A percentile compares a stretch with the other conserved stretches of the same genome.
Evolutionary conservation across 495 filamentous ascomycete genomes (phyloP).

Genomic region (Acidomyces sp.): DNA sequence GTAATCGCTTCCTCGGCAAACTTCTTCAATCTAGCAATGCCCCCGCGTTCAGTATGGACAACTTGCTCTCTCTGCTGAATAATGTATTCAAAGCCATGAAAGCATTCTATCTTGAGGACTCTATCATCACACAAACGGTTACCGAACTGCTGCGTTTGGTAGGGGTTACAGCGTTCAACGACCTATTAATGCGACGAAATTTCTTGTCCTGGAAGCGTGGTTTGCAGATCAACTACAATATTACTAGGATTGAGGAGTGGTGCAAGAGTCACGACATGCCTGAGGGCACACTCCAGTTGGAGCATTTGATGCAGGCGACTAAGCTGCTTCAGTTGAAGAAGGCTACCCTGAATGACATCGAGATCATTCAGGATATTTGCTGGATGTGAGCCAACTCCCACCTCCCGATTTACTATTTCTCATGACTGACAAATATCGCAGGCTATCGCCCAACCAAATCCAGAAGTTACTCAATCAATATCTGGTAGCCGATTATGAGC

Average conservation of each 20-base stretch:
- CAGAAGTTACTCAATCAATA: constrained; percentile 99
- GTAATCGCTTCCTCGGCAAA: constrained; percentile 94
- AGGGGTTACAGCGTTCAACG: constrained; percentile 97
- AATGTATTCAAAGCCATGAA: constrained; percentile 98
- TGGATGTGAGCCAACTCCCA: constrained; percentile 67
- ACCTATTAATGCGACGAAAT: constrained; percentile 91
- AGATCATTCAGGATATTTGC: constrained; percentile 99
- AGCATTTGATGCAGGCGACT: constrained; percentile 99
- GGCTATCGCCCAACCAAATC: constrained; percentile 96
- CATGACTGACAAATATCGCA: constrained; percentile 1
- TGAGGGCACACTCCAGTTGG: constrained; percentile 89
- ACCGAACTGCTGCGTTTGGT: constrained; percentile 89
- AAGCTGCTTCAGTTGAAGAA: constrained; percentile 99
- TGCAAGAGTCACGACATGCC: constrained; percentile 99
- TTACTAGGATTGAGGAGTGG: constrained; percentile 98
- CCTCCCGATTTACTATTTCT: not conserved
- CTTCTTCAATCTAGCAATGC: constrained; percentile 73
- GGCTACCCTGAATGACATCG: constrained; percentile 96
- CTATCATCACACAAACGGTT: constrained; percentile 86
- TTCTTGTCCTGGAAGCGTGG: constrained; percentile 99
- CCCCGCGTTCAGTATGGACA: constrained; percentile 98
- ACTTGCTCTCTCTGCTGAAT: constrained; percentile 88
- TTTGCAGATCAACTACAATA: constrained; percentile 99
- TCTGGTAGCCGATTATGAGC: constrained; percentile 96
- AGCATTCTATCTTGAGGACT: constrained; percentile 90